These are phyloP conservation scores for Kregervanrija fluxuum DNA, from an alignment of 805 yeast species.

Conservation along the genomic window DNA sequence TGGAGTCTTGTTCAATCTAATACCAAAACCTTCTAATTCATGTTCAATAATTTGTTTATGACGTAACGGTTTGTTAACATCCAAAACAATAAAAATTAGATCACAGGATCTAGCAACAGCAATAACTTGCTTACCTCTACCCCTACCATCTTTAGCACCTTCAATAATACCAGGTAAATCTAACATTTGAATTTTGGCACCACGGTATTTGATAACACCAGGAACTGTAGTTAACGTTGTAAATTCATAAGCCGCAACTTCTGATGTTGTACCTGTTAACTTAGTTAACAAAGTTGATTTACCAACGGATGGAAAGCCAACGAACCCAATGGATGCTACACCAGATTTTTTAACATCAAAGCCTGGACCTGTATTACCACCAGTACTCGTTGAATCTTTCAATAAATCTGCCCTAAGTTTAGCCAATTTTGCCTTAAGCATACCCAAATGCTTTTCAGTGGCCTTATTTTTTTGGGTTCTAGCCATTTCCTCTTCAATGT, in stretches of 20 bases:
- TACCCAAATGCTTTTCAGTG: slow-evolving; percentile 96
- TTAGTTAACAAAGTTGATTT: slow-evolving; percentile 79
- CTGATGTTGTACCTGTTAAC: slow-evolving; percentile 93
- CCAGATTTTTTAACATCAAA: slow-evolving; percentile 99
- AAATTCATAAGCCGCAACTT: slow-evolving; percentile 97
- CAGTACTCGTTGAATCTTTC: slow-evolving; percentile 61
- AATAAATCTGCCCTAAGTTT: slow-evolving; percentile 88
- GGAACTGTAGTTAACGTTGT: slow-evolving; percentile 97
- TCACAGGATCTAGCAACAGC: slow-evolving; percentile 99
- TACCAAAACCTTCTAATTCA: slow-evolving; percentile 96
- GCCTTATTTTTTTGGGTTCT: slow-evolving; percentile 96
- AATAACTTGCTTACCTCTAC: slow-evolving; percentile 93
- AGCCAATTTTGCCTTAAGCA: slow-evolving; percentile 92
- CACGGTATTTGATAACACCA: slow-evolving; percentile 90
- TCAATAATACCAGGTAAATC: slow-evolving; percentile 88
- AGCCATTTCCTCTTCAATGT: slow-evolving; percentile 97
- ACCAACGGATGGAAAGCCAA: slow-evolving; percentile 97
- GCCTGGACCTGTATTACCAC: slow-evolving; percentile 91
- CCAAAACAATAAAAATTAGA: slow-evolving; percentile 85
- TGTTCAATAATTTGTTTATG: slow-evolving; percentile 92
- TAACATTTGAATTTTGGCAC: slow-evolving; percentile 95
- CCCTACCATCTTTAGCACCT: slow-evolving; percentile 88
- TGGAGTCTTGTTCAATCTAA: slow-evolving; percentile 82
- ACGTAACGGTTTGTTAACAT: slow-evolving; percentile 91
- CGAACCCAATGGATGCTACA: slow-evolving; percentile 94